Evolutionary conservation across 2,329 filamentous ascomycete genomes (phyloP).

Genomic region (Penicillium frequentans): DNA sequence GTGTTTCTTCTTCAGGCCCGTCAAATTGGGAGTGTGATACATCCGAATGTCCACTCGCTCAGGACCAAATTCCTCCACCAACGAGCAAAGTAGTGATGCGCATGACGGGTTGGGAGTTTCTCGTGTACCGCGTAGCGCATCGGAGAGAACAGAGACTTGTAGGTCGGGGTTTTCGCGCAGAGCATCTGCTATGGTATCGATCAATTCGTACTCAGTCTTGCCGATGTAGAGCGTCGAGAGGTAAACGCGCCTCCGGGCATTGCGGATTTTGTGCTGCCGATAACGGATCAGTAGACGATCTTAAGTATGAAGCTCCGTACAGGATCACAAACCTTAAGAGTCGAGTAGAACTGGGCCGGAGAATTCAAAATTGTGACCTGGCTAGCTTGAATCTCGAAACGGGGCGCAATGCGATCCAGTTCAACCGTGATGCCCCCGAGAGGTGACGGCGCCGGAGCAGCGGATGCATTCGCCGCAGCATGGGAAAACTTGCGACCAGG

Average conservation of each 20-base stretch:
- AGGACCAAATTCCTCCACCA: slow-evolving; percentile 80
- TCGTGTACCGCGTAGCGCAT: slow-evolving; percentile 85
- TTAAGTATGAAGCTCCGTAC: not conserved
- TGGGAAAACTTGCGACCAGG: slow-evolving; percentile 40
- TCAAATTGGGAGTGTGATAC: slow-evolving; percentile 97
- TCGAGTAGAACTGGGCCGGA: slow-evolving; percentile 87
- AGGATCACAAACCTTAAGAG: slow-evolving; percentile 66
- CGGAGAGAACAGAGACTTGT: slow-evolving; percentile 84
- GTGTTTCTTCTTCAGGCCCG: slow-evolving; percentile 77
- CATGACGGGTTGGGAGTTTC: slow-evolving; percentile 84
- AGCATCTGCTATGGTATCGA: slow-evolving; percentile 73
- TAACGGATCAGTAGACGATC: not conserved
- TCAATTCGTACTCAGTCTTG: slow-evolving; percentile 85
- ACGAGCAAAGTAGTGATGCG: slow-evolving; percentile 79
- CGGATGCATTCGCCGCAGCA: slow-evolving; percentile 25
- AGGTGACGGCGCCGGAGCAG: slow-evolving; percentile 40
- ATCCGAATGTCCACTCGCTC: slow-evolving; percentile 89
- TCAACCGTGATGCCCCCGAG: slow-evolving; percentile 67
- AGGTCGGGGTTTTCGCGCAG: slow-evolving; percentile 73
- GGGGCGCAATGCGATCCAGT: slow-evolving; percentile 85
- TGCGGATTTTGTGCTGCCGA: slow-evolving; percentile 71
- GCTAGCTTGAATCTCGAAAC: slow-evolving; percentile 79
- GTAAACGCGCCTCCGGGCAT: slow-evolving; percentile 78
- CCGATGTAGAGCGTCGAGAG: slow-evolving; percentile 97
- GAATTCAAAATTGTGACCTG: slow-evolving; percentile 77